Percentiles rank a stretch among this genome's conserved stretches.
These are phyloP conservation scores for Blastomyces emzantsi DNA, from an alignment of 2,329 filamentous ascomycete genomes.

Conservation along the genomic window DNA sequence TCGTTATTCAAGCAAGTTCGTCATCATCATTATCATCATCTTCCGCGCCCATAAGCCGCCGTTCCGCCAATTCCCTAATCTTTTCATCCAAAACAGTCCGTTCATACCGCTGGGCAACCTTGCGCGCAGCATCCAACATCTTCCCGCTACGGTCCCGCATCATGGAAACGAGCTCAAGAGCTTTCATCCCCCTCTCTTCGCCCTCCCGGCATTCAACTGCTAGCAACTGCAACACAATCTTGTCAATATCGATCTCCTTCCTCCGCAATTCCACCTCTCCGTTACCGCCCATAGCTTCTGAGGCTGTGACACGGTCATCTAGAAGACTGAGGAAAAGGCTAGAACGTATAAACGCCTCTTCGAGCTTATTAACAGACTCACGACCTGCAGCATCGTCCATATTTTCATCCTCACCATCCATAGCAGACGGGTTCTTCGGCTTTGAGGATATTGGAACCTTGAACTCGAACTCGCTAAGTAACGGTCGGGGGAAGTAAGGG, in stretches of 20 bases:
- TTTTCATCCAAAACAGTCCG: constrained; percentile 74
- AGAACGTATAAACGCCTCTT: constrained; percentile 72
- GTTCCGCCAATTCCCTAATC: constrained; percentile 77
- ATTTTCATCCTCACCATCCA: constrained; percentile 32
- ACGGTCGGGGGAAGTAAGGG: constrained; percentile 81
- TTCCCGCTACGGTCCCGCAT: constrained; percentile 77
- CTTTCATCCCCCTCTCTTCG: constrained; percentile 90
- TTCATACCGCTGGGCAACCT: constrained; percentile 80
- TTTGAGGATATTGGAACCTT: constrained; percentile 64
- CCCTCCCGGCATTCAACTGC: constrained; percentile 84
- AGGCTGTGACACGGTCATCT: constrained; percentile 62
- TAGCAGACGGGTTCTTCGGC: constrained; percentile 31
- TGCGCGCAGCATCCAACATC: constrained; percentile 85
- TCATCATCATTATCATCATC: constrained; percentile 43
- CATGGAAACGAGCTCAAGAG: constrained; percentile 77
- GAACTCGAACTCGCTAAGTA: constrained; percentile 91
- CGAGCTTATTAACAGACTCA: constrained; percentile 52
- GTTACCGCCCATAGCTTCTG: constrained; percentile 55
- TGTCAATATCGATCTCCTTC: constrained; percentile 79
- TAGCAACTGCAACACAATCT: constrained; percentile 78
- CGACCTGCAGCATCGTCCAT: constrained; percentile 38
- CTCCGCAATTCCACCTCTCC: constrained; percentile 54
- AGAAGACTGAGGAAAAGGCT: constrained; percentile 64
- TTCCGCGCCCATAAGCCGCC: constrained; percentile 51
- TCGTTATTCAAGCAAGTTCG: neutral